A percentile compares a stretch with the other conserved stretches of the same genome.
Evolutionary conservation across 2,329 filamentous ascomycete species (phyloP).

Genomic region (Penicillium sp.): DNA sequence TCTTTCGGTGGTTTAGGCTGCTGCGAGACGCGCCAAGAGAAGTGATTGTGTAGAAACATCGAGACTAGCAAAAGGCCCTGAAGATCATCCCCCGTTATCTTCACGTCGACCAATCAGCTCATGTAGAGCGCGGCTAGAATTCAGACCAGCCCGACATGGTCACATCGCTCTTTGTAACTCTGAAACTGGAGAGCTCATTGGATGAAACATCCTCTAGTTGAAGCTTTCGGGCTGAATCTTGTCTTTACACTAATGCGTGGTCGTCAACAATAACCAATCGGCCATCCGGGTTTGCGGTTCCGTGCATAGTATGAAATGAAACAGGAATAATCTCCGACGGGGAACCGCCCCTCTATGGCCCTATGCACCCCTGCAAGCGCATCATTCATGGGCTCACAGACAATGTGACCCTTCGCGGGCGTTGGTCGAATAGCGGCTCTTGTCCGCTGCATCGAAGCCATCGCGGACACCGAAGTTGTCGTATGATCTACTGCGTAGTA

Average conservation of each 20-base stretch:
- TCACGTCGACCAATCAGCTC: conserved; percentile 17
- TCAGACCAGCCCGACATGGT: conserved; percentile 14
- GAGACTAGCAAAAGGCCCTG: conserved; percentile 16
- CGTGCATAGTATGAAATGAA: not conserved
- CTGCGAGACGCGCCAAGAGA: not conserved
- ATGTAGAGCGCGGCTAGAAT: conserved; percentile 2
- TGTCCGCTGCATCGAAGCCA: conserved; percentile 3
- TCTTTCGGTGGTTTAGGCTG: not conserved
- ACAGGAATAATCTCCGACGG: conserved; percentile 9
- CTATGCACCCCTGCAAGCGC: not conserved
- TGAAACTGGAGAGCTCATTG: conserved; percentile 10
- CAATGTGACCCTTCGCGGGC: conserved; percentile 19
- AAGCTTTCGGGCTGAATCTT: conserved; percentile 1
- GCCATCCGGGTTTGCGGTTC: not conserved
- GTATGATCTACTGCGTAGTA: not conserved
- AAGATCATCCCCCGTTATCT: conserved; percentile 23
- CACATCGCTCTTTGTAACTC: conserved; percentile 15
- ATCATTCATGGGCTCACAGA: not conserved
- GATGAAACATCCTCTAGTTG: conserved; percentile 2
- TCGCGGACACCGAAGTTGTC: not conserved
- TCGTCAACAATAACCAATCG: not conserved
- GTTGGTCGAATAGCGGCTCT: not conserved
- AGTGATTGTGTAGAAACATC: not conserved
- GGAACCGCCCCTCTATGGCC: conserved; percentile 4
- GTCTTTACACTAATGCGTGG: not conserved